Conservation (phyloP, 768 basidiomycete genomes). For the Mycena kentingensis region DNA sequence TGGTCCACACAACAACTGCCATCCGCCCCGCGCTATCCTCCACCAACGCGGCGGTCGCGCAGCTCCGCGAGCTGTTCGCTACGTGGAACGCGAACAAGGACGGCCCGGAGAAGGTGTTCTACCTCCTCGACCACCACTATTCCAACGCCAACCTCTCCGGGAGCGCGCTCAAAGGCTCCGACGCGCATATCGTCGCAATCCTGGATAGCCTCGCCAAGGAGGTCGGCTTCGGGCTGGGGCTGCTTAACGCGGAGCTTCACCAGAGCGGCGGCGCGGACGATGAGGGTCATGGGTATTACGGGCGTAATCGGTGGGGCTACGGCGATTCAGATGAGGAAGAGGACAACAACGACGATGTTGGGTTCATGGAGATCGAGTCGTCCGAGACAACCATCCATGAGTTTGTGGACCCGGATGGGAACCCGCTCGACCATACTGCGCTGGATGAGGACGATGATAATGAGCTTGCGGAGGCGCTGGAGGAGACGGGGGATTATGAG, state of each 20-base stretch:
- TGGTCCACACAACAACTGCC: conserved; percentile 33
- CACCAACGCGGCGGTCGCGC: conserved; percentile 4
- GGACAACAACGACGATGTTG: conserved; percentile 18
- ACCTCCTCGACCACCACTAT: conserved; percentile 27
- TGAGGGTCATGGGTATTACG: conserved; percentile 2
- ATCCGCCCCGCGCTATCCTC: conserved; percentile 19
- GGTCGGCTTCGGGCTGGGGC: conserved; percentile 30
- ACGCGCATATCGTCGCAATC: conserved; percentile 32
- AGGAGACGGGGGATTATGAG: conserved; percentile 19
- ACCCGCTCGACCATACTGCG: conserved; percentile 10
- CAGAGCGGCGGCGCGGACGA: conserved; percentile 5
- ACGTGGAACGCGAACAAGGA: conserved; percentile 28
- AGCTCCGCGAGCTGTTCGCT: conserved; percentile 29
- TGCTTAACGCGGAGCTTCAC: conserved; percentile 32
- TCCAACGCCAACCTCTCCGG: conserved; percentile 12
- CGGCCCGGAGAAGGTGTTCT: conserved; percentile 11
- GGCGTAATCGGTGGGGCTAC: background rate
- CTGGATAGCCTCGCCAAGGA: conserved; percentile 31
- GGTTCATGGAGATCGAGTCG: conserved; percentile 18
- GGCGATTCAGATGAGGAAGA: conserved; percentile 4
- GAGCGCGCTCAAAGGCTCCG: conserved; percentile 35
- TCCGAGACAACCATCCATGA: conserved; percentile 8
- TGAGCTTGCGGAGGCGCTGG: conserved; percentile 17
- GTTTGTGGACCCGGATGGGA: conserved; percentile 25
- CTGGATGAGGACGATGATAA: conserved; percentile 21